Evolutionary conservation across 1,284 basidiomycete species (phyloP).

Genomic region (Microbotryum saponariae): DNA sequence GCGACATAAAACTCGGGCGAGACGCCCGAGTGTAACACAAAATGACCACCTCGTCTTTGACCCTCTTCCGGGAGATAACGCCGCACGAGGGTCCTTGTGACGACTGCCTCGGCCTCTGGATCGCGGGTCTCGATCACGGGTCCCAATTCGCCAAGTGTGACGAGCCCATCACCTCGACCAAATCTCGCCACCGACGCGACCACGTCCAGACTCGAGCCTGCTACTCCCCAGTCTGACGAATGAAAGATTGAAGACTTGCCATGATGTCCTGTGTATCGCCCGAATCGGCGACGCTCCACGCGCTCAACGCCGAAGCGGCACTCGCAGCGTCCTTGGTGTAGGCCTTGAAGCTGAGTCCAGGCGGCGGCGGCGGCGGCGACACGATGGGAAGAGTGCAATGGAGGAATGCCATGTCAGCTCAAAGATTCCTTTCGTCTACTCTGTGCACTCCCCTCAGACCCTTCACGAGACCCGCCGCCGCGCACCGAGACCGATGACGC

Average conservation of each 20-base stretch:
- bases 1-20: no score
- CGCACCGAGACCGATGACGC: background rate
- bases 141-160: conserved; percentile 9
- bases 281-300: conserved; percentile 44
- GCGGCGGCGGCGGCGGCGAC: background rate
- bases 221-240: background rate
- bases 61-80: no score
- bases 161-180: background rate
- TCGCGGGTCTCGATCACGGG: conserved; percentile 1
- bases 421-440: no score
- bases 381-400: background rate
- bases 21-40: no score
- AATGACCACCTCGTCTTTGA: no score
- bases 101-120: no score
- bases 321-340: conserved; percentile 32
- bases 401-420: conserved; percentile 33
- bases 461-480: background rate
- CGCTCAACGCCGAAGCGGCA: conserved; percentile 41
- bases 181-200: background rate
- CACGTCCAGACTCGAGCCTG: background rate
- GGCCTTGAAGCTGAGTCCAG: conserved; percentile 30
- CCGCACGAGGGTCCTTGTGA: no score
- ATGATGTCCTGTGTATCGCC: conserved; percentile 37
- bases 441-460: background rate
- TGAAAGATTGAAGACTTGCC: conserved; percentile 9